phyloP scores from a whole-genome alignment of 257 asterid species.

The Solanum piurae region DNA sequence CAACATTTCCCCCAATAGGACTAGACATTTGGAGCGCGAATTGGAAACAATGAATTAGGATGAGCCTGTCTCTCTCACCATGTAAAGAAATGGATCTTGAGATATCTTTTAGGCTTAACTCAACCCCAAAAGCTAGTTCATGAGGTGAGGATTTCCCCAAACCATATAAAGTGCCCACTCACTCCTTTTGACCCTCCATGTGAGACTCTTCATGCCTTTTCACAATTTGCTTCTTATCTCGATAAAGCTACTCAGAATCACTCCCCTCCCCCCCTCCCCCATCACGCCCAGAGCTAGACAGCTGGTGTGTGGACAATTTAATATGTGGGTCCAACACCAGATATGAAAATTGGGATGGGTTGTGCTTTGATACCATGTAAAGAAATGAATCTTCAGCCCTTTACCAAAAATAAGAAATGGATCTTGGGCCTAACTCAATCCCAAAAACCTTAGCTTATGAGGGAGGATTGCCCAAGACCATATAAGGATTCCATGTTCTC shows the following conservation, averaged over 20 bases:
- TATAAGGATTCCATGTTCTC: neutral
- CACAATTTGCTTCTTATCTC: neutral
- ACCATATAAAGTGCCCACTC: neutral
- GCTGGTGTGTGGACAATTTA: neutral
- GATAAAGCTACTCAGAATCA: neutral
- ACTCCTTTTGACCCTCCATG: neutral
- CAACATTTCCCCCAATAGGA: neutral
- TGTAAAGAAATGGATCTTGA: neutral
- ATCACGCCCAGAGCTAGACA: neutral
- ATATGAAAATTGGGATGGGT: neutral
- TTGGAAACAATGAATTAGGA: neutral
- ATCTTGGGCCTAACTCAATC: neutral
- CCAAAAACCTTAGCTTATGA: neutral
- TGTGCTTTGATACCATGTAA: neutral
- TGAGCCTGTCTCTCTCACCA: neutral
- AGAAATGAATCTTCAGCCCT: neutral
- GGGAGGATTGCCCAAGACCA: neutral
- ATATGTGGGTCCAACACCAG: neutral
- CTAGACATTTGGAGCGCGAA: neutral
- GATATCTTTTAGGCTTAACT: neutral
- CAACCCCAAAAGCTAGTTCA: neutral
- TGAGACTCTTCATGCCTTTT: neutral
- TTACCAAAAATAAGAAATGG: neutral
- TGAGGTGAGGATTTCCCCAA: neutral
- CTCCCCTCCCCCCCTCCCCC: neutral